These are phyloP conservation scores for Hyphodiscus sp. DNA, from an alignment of 2,329 filamentous ascomycete genomes.

Conservation along the genomic window DNA sequence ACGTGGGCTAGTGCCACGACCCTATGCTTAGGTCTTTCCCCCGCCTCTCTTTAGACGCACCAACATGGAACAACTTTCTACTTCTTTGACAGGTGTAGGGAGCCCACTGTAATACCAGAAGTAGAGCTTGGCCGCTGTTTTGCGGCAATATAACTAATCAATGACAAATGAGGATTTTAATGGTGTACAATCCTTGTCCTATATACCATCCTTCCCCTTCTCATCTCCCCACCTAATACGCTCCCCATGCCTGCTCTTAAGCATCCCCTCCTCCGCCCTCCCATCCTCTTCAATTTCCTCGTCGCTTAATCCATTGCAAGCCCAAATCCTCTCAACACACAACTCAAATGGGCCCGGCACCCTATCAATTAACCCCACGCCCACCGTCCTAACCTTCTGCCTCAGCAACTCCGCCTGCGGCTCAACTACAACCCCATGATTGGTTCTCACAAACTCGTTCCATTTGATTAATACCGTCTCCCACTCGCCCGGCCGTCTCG, in stretches of 20 bases:
- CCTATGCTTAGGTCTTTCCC: too few species aligned
- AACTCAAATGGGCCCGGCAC: constrained; percentile 85
- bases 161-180: too few species aligned
- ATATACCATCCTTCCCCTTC: constrained; percentile 7
- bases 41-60: too few species aligned
- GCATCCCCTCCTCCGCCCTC: constrained; percentile 31
- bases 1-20: too few species aligned
- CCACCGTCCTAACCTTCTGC: constrained; percentile 78
- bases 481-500: constrained; percentile 76
- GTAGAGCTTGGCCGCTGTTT: too few species aligned
- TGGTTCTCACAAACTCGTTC: constrained; percentile 91
- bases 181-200: too few species aligned
- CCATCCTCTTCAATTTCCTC: constrained; percentile 23
- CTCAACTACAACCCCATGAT: constrained; percentile 85
- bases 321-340: constrained; percentile 81
- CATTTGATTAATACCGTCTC: constrained; percentile 91
- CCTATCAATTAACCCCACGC: constrained; percentile 83
- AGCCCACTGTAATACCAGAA: too few species aligned
- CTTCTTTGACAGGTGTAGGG: too few species aligned
- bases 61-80: too few species aligned
- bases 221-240: constrained; percentile 37
- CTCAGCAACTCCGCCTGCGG: constrained; percentile 85
- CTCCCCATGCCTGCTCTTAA: constrained; percentile 38
- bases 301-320: constrained; percentile 56
- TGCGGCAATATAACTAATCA: too few species aligned